These are phyloP conservation scores for Brassica incana DNA, from an alignment of 345 rosid genomes.

Conservation along the genomic window DNA sequence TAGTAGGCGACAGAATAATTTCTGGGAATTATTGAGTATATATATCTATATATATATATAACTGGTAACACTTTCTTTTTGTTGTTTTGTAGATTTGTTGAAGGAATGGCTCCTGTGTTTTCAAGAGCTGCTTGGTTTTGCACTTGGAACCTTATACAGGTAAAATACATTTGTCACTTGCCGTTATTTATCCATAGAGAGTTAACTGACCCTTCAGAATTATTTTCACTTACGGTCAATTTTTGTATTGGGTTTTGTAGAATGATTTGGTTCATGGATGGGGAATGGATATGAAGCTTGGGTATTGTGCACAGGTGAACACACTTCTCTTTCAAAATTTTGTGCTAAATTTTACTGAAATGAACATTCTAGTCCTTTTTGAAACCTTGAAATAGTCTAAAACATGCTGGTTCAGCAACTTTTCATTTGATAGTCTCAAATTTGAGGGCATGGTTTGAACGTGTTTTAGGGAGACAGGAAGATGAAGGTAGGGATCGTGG, in stretches of 20 bases:
- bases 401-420: background rate
- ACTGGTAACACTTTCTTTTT: background rate
- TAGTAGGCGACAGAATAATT: background rate
- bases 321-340: background rate
- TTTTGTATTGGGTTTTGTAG: constrained; percentile 43
- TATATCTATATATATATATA: too few relatives aligned
- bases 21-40: background rate
- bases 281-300: constrained; percentile 99
- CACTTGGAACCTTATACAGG: constrained; percentile 99
- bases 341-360: background rate
- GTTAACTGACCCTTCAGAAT: constrained; percentile 29
- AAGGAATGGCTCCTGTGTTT: constrained; percentile 99
- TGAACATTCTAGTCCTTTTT: background rate
- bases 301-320: constrained; percentile 93
- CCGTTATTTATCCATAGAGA: background rate
- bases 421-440: background rate
- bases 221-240: background rate
- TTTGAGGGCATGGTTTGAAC: background rate
- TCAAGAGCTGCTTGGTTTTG: constrained; percentile 99
- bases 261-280: constrained; percentile 98
- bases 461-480: constrained; percentile 83
- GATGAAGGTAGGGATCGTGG: constrained; percentile 82
- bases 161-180: constrained; percentile 21
- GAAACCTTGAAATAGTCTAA: background rate
- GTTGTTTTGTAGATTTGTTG: constrained; percentile 69